These are phyloP conservation scores for Fusarium sp. DNA, from an alignment of 2,329 filamentous ascomycete species.

Conservation along the genomic window DNA sequence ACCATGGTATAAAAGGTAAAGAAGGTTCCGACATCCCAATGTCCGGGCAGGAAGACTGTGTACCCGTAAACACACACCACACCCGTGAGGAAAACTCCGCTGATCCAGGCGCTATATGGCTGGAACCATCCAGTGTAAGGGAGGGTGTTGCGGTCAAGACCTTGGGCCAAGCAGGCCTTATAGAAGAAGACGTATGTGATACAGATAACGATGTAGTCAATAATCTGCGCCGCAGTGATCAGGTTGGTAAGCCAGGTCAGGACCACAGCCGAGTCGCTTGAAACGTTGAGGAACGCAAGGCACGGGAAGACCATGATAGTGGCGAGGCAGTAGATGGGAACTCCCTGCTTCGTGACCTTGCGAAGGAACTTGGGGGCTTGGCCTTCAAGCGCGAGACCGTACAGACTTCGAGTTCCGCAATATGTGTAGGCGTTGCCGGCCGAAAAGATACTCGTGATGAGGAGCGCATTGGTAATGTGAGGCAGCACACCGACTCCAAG, in stretches of 20 bases:
- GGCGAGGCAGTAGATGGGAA: conserved; percentile 68
- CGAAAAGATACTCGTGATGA: conserved; percentile 54
- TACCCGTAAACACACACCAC: conserved; percentile 61
- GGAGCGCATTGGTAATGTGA: conserved; percentile 65
- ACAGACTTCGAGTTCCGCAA: conserved; percentile 60
- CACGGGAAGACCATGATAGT: conserved; percentile 63
- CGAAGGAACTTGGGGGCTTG: conserved; percentile 63
- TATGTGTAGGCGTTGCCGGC: conserved; percentile 63
- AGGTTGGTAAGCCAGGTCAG: conserved; percentile 66
- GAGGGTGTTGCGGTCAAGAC: conserved; percentile 60
- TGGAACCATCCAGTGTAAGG: conserved; percentile 69
- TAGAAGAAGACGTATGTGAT: conserved; percentile 60
- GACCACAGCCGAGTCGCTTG: conserved; percentile 57
- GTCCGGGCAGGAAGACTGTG: conserved; percentile 53
- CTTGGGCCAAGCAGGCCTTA: conserved; percentile 63
- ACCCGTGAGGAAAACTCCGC: conserved; percentile 51
- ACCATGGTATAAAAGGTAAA: conserved; percentile 66
- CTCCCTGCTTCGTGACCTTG: conserved; percentile 68
- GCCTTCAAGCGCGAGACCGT: conserved; percentile 61
- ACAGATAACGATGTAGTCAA: conserved; percentile 68
- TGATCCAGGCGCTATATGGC: conserved; percentile 61
- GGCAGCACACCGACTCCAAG: conserved; percentile 63
- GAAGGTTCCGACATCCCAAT: conserved; percentile 60
- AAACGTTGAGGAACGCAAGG: conserved; percentile 62
- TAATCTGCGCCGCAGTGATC: conserved; percentile 66